These are phyloP conservation scores for Botrytis fabae DNA, from an alignment of 2,329 filamentous ascomycete species.

Conservation along the genomic window DNA sequence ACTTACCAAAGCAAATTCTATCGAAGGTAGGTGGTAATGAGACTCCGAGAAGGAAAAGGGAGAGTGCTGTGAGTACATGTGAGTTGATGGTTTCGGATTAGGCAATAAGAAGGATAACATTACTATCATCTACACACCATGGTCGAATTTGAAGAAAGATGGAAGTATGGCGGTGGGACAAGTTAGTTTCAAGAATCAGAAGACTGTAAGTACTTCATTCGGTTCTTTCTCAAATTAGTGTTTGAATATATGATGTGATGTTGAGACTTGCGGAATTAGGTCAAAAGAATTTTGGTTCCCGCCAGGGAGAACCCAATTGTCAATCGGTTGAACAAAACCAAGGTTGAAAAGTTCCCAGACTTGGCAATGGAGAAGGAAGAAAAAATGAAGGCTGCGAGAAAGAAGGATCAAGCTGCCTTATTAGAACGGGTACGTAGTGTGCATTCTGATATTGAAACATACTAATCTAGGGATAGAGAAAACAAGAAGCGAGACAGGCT, in stretches of 20 bases:
- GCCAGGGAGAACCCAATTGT: slow-evolving; percentile 85
- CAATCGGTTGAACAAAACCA: slow-evolving; percentile 98
- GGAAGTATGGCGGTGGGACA: slow-evolving; percentile 95
- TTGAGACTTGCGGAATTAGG: slow-evolving; percentile 46
- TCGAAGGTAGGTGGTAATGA: slow-evolving; percentile 65
- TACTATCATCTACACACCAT: slow-evolving; percentile 95
- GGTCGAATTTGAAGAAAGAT: slow-evolving; percentile 94
- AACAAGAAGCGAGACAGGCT: slow-evolving; percentile 70
- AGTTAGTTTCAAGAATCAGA: slow-evolving; percentile 88
- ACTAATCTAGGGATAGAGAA: slow-evolving; percentile 54
- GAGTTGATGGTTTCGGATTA: slow-evolving; percentile 40
- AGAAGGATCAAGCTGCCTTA: slow-evolving; percentile 64
- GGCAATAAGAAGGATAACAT: slow-evolving; percentile 99
- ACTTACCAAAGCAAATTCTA: slow-evolving; percentile 97
- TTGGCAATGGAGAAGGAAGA: slow-evolving; percentile 80
- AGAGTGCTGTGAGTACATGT: slow-evolving; percentile 21
- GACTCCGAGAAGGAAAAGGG: not conserved
- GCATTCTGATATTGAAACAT: not conserved
- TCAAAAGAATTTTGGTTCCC: slow-evolving; percentile 78
- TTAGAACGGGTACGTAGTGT: slow-evolving; percentile 57
- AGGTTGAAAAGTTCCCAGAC: slow-evolving; percentile 83
- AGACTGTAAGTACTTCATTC: slow-evolving; percentile 52
- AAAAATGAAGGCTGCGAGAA: slow-evolving; percentile 67
- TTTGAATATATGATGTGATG: not conserved
- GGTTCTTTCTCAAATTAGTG: not conserved